phyloP scores from a whole-genome alignment of 225 moss, liverwort and hornwort species.

The Antitrichia curtipendula region DNA sequence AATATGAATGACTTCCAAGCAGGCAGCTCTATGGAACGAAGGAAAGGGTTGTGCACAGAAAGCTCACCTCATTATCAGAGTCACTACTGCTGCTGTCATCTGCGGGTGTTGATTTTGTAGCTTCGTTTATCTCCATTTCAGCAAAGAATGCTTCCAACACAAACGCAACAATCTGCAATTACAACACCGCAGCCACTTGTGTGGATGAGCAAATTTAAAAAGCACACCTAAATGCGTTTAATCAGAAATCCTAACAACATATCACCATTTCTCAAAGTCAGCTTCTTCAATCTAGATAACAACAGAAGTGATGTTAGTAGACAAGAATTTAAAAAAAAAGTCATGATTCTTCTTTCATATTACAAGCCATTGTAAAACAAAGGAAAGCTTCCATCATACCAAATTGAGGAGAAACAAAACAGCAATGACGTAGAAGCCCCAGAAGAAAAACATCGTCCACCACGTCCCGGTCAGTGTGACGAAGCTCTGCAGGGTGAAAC shows the following conservation, averaged over 20 bases:
- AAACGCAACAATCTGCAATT: slow-evolving; percentile 73
- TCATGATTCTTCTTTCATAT: neutral
- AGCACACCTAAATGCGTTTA: neutral
- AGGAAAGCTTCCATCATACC: slow-evolving; percentile 12
- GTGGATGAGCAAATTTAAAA: neutral
- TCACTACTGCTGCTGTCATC: slow-evolving; percentile 18
- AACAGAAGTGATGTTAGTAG: neutral
- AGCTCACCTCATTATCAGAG: slow-evolving; percentile 26
- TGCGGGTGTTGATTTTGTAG: slow-evolving; percentile 13
- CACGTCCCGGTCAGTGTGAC: slow-evolving; percentile 26
- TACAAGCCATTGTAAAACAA: neutral
- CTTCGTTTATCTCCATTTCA: slow-evolving; percentile 69
- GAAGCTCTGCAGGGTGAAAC: slow-evolving; percentile 37
- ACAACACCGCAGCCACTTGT: neutral
- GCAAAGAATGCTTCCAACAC: slow-evolving; percentile 93
- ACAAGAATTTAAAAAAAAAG: neutral
- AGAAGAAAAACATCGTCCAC: slow-evolving; percentile 74
- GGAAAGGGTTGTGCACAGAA: neutral
- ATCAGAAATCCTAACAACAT: neutral
- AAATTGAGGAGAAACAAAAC: slow-evolving; percentile 79
- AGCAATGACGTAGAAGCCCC: slow-evolving; percentile 78
- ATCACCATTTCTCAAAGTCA: neutral
- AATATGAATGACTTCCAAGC: neutral
- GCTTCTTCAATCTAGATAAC: neutral
- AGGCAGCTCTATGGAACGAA: neutral